Evolutionary conservation across 768 basidiomycete species (phyloP).

Genomic region (Rhizopogon salebrosus): DNA sequence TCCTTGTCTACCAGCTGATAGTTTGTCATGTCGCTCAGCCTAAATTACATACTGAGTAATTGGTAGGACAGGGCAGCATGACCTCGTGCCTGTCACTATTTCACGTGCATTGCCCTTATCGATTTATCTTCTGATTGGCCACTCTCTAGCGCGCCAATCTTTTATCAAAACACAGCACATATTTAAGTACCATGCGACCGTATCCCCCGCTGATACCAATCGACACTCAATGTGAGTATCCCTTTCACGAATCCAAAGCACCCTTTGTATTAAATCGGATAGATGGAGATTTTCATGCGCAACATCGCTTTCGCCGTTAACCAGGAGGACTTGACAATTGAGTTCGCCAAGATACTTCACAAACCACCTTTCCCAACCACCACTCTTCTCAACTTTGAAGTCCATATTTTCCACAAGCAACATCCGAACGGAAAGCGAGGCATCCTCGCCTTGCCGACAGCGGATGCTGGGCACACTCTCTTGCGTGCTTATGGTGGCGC

Average conservation of each 20-base stretch:
- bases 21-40: not conserved
- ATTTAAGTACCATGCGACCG: not conserved
- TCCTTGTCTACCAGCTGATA: too few relatives aligned
- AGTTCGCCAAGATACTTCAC: conserved; percentile 29
- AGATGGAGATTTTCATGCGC: conserved; percentile 33
- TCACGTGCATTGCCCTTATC: not conserved
- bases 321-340: conserved; percentile 27
- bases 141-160: not conserved
- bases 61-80: not conserved
- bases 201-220: not conserved
- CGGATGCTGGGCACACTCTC: conserved; percentile 16
- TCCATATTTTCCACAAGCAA: conserved; percentile 22
- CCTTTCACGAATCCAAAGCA: not conserved
- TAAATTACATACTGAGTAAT: not conserved
- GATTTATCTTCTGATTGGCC: conserved; percentile 9
- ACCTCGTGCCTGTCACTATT: too few relatives aligned
- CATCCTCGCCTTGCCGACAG: conserved; percentile 26
- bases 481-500: conserved; percentile 18
- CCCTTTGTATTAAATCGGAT: not conserved
- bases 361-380: conserved; percentile 26
- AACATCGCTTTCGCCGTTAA: conserved; percentile 22
- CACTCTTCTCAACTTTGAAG: conserved; percentile 28
- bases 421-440: conserved; percentile 21
- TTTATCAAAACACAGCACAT: not conserved
- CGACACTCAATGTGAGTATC: conserved; percentile 15